phyloP scores from a whole-genome alignment of 2,329 filamentous ascomycete genomes.

The Colletotrichum kahawae region DNA sequence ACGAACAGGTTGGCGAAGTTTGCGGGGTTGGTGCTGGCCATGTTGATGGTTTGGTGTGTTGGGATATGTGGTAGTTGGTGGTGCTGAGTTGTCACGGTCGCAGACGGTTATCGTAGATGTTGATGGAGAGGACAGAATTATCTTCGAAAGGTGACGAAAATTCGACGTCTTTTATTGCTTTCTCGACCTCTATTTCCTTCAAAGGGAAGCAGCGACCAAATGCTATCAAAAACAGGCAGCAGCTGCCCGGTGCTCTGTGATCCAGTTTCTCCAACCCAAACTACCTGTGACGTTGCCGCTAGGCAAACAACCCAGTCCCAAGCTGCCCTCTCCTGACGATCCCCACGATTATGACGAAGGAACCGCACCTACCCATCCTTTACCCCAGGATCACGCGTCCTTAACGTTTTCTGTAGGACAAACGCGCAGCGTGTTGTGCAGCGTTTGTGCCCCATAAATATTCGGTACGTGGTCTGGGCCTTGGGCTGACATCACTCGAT shows the following conservation, averaged over 20 bases:
- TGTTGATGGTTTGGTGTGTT: background rate
- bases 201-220: background rate
- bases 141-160: no score
- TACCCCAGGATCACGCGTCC: background rate
- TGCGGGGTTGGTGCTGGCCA: background rate
- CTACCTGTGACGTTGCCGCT: background rate
- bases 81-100: background rate
- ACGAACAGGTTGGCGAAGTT: background rate
- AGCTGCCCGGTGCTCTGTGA: background rate
- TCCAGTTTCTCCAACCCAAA: background rate
- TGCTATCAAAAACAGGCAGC: background rate
- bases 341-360: background rate
- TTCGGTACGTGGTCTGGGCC: background rate
- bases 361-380: background rate
- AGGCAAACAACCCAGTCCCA: conserved; percentile 2
- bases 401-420: no score
- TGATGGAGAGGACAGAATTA: no score
- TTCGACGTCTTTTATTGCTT: background rate
- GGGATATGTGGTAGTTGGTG: no score
- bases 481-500: background rate
- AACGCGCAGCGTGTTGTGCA: background rate
- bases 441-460: background rate
- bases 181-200: accelerated
- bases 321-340: background rate
- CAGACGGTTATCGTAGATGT: background rate